Percentiles rank a stretch among this genome's conserved stretches.
Conservation (phyloP, 306 rosid genomes). For the Prunus dulcis region DNA sequence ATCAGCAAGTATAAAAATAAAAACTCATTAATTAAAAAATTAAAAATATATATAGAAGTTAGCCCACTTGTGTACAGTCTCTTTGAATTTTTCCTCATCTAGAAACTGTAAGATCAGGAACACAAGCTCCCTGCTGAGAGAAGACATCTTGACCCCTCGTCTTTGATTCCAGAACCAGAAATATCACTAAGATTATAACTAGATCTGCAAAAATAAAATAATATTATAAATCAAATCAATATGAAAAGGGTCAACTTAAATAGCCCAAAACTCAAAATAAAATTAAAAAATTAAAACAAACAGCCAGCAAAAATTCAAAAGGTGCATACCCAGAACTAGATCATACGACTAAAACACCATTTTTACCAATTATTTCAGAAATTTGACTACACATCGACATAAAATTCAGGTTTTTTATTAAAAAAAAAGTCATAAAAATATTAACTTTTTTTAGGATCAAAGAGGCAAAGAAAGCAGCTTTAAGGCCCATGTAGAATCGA, state of each 20-base stretch:
- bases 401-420: constrained; percentile 20
- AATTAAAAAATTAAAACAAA: background rate
- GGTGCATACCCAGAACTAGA: constrained; percentile 34
- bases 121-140: constrained; percentile 97
- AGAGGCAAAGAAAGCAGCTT: constrained; percentile 57
- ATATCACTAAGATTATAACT: constrained; percentile 42
- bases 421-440: constrained; percentile 25
- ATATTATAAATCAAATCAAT: constrained; percentile 1
- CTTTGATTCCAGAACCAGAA: constrained; percentile 40
- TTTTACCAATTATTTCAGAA: constrained; percentile 16
- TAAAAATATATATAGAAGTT: constrained; percentile 1
- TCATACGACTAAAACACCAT: constrained; percentile 37
- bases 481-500: constrained; percentile 54
- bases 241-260: constrained; percentile 24
- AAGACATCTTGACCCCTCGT: constrained; percentile 66
- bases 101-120: constrained; percentile 98
- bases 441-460: constrained; percentile 38
- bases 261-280: constrained; percentile 22
- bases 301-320: constrained; percentile 14
- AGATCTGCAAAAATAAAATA: constrained; percentile 64
- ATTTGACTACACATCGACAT: constrained; percentile 21
- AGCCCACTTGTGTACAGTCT: constrained; percentile 94
- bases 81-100: constrained; percentile 98
- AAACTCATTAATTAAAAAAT: background rate
- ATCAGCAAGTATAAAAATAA: constrained; percentile 7